Evolutionary conservation across 371 early-diverging fungal species (phyloP), one percentile per base, ranked within the genome.

Genomic region (Dinochytrium kinnereticum): DNA sequence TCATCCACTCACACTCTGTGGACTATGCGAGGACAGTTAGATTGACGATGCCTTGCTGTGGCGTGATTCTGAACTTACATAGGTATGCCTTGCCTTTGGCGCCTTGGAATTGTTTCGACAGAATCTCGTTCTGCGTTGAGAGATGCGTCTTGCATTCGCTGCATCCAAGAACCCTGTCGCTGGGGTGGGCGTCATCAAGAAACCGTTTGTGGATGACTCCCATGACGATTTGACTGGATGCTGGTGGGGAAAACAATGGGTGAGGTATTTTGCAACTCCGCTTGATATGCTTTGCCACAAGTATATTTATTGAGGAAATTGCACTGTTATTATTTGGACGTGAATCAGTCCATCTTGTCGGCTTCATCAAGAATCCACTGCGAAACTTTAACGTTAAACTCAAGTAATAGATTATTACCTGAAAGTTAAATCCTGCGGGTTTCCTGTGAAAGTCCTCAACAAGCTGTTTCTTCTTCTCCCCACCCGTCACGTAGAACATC

Each of bases 401-500:
- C 21, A 21, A 0, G 24, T 21, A 53, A 33, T 2, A 24, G n/a
- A n/a, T 5, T 21, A 36, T 26, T 30, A 73, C 86, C 64, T 93
- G 83, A 77, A 93, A 93, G 57, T 93, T 89, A 81, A 97, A 96
- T 55, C 84, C 74, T 1, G 83, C 84, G 0, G 97, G 96, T 5
- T 78, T 75, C 49, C 86, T 89, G 79, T 93, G 93, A 81, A 97
- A 96, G 38, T 82, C 85, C 67, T 94, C 91, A 13, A 97, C 86
- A 30, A 96, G 81, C 38, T 82, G 71, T 59, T 85, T 73, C 77
- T 94, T 93, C 33, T 82, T 79, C 2, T 87, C 85, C 1, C 87
- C 83, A 5, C 95, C 95, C 50, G 92, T 90, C 26, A 93, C 92
- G 80, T 97, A 96, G 80, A 94, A 97, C 75, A 91, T 86, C 79